Evolutionary conservation across 2,329 filamentous ascomycete genomes (phyloP).

Genomic region (Akanthomyces dipterigenus): DNA sequence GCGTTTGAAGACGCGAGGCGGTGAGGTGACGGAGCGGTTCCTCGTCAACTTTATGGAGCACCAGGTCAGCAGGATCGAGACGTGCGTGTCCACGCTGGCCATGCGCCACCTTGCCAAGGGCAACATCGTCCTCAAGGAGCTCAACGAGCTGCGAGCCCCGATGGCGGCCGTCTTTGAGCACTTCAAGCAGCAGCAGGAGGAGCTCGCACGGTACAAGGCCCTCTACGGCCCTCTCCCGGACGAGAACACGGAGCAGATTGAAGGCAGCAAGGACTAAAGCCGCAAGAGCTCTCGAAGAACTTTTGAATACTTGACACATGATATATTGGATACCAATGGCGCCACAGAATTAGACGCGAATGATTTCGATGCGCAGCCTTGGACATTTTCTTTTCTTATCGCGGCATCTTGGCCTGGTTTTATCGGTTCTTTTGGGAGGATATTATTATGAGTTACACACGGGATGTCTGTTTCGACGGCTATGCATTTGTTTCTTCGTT

Average conservation of each 20-base stretch:
- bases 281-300: neutral
- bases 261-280: neutral
- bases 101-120: slow-evolving; percentile 74
- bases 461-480: neutral
- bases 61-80: slow-evolving; percentile 93
- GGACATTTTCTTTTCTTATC: neutral
- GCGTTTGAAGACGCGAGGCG: slow-evolving; percentile 56
- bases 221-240: slow-evolving; percentile 39
- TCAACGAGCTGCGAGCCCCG: slow-evolving; percentile 69
- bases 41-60: slow-evolving; percentile 88
- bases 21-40: slow-evolving; percentile 83
- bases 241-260: slow-evolving; percentile 4
- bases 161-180: slow-evolving; percentile 65
- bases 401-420: neutral
- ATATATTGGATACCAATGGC: neutral
- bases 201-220: slow-evolving; percentile 56
- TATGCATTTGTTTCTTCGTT: neutral
- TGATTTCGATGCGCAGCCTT: neutral
- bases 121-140: slow-evolving; percentile 50
- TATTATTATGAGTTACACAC: slow-evolving; percentile 1
- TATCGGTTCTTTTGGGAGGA: neutral
- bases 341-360: neutral
- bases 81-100: slow-evolving; percentile 71
- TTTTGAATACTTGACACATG: neutral
- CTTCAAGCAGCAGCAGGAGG: slow-evolving; percentile 53